These are phyloP conservation scores for Telopea speciosissima DNA, from an alignment of 177 flowering plant genomes.

Conservation along the genomic window DNA sequence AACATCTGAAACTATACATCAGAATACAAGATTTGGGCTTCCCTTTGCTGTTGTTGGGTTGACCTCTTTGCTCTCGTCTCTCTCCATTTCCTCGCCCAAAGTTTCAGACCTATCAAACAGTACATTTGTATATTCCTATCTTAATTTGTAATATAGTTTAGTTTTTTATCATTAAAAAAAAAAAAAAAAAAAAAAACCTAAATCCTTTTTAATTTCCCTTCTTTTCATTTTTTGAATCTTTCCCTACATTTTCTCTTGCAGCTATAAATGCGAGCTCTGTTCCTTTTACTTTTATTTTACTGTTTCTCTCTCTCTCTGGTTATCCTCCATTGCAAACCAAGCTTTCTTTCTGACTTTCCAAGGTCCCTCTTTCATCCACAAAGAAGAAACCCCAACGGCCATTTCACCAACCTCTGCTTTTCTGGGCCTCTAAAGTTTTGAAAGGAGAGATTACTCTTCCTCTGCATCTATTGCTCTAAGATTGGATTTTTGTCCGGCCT, in stretches of 20 bases:
- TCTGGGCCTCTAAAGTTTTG: conserved; percentile 7
- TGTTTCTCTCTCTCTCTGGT: conserved; percentile 4
- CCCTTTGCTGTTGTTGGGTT: not conserved
- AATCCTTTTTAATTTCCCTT: not conserved
- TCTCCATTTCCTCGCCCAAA: not conserved
- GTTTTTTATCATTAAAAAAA: too few relatives aligned
- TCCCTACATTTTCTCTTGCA: not conserved
- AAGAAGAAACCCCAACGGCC: conserved; percentile 20
- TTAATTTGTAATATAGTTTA: too few relatives aligned
- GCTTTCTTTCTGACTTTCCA: conserved; percentile 16
- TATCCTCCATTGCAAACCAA: conserved; percentile 18
- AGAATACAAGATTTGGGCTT: too few relatives aligned
- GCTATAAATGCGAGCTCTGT: conserved; percentile 15
- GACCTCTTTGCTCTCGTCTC: not conserved
- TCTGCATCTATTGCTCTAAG: conserved; percentile 3
- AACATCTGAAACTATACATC: too few relatives aligned
- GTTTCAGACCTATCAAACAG: too few relatives aligned
- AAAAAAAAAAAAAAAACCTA: too few relatives aligned
- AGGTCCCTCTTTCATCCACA: conserved; percentile 10
- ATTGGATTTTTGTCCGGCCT: conserved; percentile 14
- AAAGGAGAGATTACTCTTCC: conserved; percentile 1
- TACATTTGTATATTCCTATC: too few relatives aligned
- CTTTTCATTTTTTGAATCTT: not conserved
- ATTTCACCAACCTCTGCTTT: conserved; percentile 28
- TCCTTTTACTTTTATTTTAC: conserved; percentile 13